Evolutionary conservation across 768 basidiomycete species (phyloP), one percentile per base, ranked within the genome.

Genomic region (Phylloporus arenicola): DNA sequence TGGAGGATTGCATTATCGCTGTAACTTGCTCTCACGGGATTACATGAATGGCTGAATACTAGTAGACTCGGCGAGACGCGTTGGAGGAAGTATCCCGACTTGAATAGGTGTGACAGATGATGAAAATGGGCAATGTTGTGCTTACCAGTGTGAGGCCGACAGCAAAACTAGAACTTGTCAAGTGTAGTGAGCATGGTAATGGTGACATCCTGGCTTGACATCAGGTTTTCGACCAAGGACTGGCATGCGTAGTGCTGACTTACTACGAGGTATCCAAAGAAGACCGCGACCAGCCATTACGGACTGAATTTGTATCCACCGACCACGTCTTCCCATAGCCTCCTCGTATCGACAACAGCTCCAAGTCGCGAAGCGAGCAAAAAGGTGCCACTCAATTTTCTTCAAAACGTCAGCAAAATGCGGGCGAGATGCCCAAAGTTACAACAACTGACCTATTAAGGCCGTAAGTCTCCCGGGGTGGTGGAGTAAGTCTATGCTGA

Each of bases 391-490:
- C 88, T 89, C 61, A 92, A 58, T 75, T 92, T 92, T 61, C 88
- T 60, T 51, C n/a, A 24, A 31, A 42, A 16, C 9, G 4, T 27
- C 17, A 53, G 43, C 35, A 33, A 27, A 34, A n/a, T 31, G 8
- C 33, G 14, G 29, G 40, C 4, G 43, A 16, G 19, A 29, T 6
- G 20, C 34, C 14, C 25, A n/a, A 39, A 2, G 4, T 14, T 2
- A 19, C 9, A 4, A 55, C 73, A 11, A 64, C 79, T 49, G 53
- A 85, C 86, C 92, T 72, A 65, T 99, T 98, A 47, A 97, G 70
- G 66, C 89, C 92, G 67, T 97, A 97, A 1, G 95, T 97, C 71
- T 98, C 94, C 50, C 81, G 73, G 1, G 95, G 95, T 3, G 95
- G 95, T 0, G 95, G 95, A 0, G 92, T 93, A 25, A 96, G 75